Percentiles rank a stretch among this genome's conserved stretches.
phyloP scores from a whole-genome alignment of 345 rosid genomes.

The Eucalyptus polyanthemos region DNA sequence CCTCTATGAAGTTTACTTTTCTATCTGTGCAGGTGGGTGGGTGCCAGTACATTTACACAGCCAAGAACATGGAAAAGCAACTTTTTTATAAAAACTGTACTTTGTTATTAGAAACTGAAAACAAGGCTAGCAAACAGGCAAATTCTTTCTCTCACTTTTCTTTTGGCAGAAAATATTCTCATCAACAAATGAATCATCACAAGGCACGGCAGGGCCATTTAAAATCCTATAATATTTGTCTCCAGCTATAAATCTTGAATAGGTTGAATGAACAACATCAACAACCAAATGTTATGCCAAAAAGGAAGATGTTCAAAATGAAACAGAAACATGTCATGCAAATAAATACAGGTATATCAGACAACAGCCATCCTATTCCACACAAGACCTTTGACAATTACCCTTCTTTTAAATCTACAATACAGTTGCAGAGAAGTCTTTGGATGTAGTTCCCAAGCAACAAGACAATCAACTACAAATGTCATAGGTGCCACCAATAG shows the following conservation, averaged over 20 bases:
- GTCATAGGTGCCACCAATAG: neutral
- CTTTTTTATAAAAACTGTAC: neutral
- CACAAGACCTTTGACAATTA: neutral
- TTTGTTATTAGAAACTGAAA: neutral
- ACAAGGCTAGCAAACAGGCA: neutral
- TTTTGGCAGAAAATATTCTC: neutral
- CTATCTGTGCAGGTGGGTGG: neutral
- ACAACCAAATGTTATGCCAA: neutral
- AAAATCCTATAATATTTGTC: neutral
- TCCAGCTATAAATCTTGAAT: neutral
- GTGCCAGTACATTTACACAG: neutral
- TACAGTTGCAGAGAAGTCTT: neutral
- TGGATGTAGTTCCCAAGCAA: neutral
- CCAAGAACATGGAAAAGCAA: neutral
- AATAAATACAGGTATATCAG: neutral
- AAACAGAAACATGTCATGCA: neutral
- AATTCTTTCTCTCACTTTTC: neutral
- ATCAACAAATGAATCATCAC: neutral
- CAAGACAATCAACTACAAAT: neutral
- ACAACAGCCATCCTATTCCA: neutral
- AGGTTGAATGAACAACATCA: neutral
- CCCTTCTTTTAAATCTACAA: neutral
- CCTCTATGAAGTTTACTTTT: neutral
- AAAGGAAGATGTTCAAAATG: neutral
- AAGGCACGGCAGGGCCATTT: neutral